These are phyloP conservation scores for Phytophthora idaei DNA, from an alignment of 352 stramenopile genomes.

Conservation along the genomic window DNA sequence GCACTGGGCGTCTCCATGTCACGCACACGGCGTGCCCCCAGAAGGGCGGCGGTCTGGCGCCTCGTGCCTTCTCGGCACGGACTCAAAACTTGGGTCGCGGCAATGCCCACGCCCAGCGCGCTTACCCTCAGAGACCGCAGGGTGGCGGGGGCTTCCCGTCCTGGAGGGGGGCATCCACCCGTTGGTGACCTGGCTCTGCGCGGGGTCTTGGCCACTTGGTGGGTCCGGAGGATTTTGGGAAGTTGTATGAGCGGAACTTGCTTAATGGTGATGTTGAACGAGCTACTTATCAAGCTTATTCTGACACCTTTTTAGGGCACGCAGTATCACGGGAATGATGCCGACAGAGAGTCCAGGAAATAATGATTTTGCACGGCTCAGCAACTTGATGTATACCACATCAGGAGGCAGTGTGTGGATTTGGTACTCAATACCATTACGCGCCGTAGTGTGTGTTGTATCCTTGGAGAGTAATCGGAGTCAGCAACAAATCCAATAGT, in stretches of 20 bases:
- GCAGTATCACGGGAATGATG: not conserved
- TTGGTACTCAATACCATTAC: not conserved
- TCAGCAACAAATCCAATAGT: slow-evolving; percentile 7
- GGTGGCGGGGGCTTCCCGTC: too few species aligned
- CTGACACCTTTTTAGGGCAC: not conserved
- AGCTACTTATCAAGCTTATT: not conserved
- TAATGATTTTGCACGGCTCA: not conserved
- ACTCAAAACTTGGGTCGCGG: not conserved
- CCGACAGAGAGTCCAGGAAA: not conserved
- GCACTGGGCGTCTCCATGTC: not conserved
- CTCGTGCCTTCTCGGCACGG: too few species aligned
- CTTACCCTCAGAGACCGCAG: not conserved
- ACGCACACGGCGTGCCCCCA: not conserved
- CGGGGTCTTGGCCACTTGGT: too few species aligned
- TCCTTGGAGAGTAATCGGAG: not conserved
- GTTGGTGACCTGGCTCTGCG: too few species aligned
- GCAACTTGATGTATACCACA: not conserved
- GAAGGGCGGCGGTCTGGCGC: too few species aligned
- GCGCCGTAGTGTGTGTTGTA: not conserved
- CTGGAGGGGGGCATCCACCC: too few species aligned
- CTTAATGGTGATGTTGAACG: not conserved
- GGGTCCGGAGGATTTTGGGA: too few species aligned
- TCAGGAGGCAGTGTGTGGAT: not conserved
- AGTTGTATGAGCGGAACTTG: not conserved
- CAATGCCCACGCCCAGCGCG: not conserved